phyloP scores from a whole-genome alignment of 2,329 filamentous ascomycete genomes.

The Aspergillus fumigatiaffinis region DNA sequence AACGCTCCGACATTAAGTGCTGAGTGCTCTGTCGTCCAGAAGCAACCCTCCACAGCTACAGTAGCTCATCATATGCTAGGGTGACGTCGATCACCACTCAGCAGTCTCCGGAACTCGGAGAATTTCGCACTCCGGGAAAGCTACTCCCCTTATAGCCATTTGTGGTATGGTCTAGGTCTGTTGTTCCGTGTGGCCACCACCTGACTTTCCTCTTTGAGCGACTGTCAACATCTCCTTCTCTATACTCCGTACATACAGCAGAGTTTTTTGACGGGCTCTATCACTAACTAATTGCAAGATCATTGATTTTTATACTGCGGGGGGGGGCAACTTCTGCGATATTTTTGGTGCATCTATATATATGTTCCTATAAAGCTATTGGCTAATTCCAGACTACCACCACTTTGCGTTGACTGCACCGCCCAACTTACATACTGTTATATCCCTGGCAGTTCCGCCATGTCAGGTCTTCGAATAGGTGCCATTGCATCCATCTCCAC shows the following conservation, averaged over 20 bases:
- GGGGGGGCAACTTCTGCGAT: not conserved
- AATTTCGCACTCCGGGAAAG: not conserved
- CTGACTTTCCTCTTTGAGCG: not conserved
- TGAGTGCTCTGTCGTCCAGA: not conserved
- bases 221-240: not conserved
- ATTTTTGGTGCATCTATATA: not conserved
- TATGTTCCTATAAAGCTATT: not conserved
- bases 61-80: not conserved
- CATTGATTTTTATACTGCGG: not conserved
- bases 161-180: not conserved
- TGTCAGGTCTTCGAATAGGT: slow-evolving; percentile 10
- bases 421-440: not conserved
- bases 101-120: slow-evolving; percentile 3
- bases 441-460: slow-evolving; percentile 16
- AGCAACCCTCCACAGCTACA: not conserved
- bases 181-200: not conserved
- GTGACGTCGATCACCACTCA: slow-evolving; percentile 3
- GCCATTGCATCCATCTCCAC: slow-evolving; percentile 10
- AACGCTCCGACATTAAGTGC: not conserved
- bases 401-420: not conserved
- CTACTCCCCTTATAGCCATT: slow-evolving; percentile 3
- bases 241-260: too few species aligned
- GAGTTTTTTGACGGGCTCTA: too few species aligned
- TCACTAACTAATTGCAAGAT: not conserved
- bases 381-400: not conserved